Evolutionary conservation across 2,329 filamentous ascomycete genomes (phyloP), one percentile per base, ranked within the genome.

Genomic region (Hypocrella siamensis): DNA sequence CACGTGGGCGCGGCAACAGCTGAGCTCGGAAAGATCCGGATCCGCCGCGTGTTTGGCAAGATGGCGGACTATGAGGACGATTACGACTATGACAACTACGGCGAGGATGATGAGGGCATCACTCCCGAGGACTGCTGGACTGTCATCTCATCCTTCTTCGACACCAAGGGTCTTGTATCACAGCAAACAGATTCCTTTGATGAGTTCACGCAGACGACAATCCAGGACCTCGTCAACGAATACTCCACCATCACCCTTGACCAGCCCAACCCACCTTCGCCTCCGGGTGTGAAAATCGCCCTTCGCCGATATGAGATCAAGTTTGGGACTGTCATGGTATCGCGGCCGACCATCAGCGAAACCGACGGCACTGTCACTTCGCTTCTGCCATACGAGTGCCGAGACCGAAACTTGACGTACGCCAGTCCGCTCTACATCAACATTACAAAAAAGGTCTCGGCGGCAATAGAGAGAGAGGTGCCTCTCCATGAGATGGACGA

Each of bases 151-250:
- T 81, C 90, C 8, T 96, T 94, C 65, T 98, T 98, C 61, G 84
- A 94, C 46, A 72, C 76, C 40, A 98, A 96, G 60, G 88, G 90
- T 47, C 70, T 98, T 19, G 90, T 93, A 16, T 93, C 90, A 12
- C 88, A 98, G 58, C 90, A 98, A 63, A 77, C 96, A 40, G 88
- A 96, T 54, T 98, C 92, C 0, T 98, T 93, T 59, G 85, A 98
- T 58, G 86, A 96, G 52, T 98, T 98, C 49, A 86, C 90, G 35
- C 77, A 79, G 37, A 85, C 82, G 16, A 94, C 86, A 1, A 88
- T 98, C 58, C 86, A 96, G 50, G 83, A 93, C 46, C 74, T 98
- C 37, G 80, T 98, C 37, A 78, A 85, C 47, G 90, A 96, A 55
- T 88, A 93, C 52, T 83, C 82, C 26, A 75, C 79, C 42, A 78